Percentiles rank a stretch among this genome's conserved stretches.
phyloP scores from a whole-genome alignment of 164 flowering plant genomes.

The Vitis rupestris region DNA sequence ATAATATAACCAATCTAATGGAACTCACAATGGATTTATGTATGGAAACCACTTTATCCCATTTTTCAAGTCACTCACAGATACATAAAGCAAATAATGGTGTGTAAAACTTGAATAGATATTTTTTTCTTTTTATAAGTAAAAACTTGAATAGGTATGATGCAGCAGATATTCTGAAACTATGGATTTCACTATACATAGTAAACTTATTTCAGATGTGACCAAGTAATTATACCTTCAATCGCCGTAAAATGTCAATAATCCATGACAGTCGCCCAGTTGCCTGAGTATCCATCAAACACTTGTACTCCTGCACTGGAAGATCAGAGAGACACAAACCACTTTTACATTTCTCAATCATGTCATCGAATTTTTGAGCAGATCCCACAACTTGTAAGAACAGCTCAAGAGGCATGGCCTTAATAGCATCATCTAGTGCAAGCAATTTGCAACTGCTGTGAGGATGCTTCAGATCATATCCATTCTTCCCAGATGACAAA shows the following conservation, averaged over 20 bases:
- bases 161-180: neutral
- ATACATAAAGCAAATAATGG: too few relatives aligned
- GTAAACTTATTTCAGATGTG: neutral
- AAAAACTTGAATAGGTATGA: too few relatives aligned
- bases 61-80: too few relatives aligned
- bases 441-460: slow-evolving; percentile 61
- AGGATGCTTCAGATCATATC: slow-evolving; percentile 42
- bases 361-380: slow-evolving; percentile 48
- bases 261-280: slow-evolving; percentile 67
- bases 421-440: slow-evolving; percentile 58
- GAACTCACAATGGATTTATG: too few relatives aligned
- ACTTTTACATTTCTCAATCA: slow-evolving; percentile 66
- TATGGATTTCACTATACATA: neutral
- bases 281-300: slow-evolving; percentile 72
- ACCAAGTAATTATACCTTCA: slow-evolving; percentile 55
- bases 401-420: slow-evolving; percentile 86
- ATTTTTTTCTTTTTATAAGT: too few relatives aligned
- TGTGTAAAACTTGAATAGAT: too few relatives aligned
- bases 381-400: slow-evolving; percentile 86
- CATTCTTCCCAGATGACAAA: slow-evolving; percentile 33
- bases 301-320: slow-evolving; percentile 52
- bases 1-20: too few relatives aligned
- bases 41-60: too few relatives aligned
- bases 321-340: slow-evolving; percentile 77
- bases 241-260: slow-evolving; percentile 64